Conservation (phyloP, 176 grass and related monocot species). For the Rhipidocladum racemiflorum region DNA sequence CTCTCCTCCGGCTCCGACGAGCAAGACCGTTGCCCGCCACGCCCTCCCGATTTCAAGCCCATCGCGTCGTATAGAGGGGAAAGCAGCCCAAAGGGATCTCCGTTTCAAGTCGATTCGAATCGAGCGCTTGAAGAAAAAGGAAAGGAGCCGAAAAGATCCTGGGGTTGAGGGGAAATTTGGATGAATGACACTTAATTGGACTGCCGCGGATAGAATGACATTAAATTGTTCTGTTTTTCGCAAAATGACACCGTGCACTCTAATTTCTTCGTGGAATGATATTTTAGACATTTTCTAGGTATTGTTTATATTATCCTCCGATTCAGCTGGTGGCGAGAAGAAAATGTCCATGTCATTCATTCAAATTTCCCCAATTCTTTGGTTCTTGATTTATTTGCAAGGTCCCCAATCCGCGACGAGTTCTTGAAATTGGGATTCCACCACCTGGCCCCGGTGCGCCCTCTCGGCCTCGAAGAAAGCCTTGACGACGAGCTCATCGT, state of each 20-base stretch:
- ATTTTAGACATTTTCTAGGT: too few relatives aligned
- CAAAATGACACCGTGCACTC: too few relatives aligned
- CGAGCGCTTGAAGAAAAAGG: not conserved
- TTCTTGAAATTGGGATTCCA: slow-evolving; percentile 13
- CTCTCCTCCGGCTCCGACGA: not conserved
- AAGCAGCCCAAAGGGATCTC: not conserved
- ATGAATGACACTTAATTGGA: too few relatives aligned
- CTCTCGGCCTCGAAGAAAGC: slow-evolving; percentile 73
- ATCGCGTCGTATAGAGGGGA: not conserved
- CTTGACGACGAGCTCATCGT: slow-evolving; percentile 72
- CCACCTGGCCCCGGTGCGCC: slow-evolving; percentile 80
- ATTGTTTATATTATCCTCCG: too few relatives aligned
- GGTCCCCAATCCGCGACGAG: too few relatives aligned
- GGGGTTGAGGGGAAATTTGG: not conserved
- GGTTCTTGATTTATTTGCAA: too few relatives aligned
- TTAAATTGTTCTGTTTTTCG: too few relatives aligned
- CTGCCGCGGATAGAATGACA: too few relatives aligned
- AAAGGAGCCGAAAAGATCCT: not conserved
- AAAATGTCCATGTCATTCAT: too few relatives aligned
- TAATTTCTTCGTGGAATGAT: too few relatives aligned
- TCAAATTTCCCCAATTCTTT: too few relatives aligned
- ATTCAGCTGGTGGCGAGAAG: too few relatives aligned
- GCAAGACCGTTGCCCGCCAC: not conserved
- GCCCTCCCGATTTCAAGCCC: slow-evolving; percentile 35
- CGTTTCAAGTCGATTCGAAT: not conserved